Percentiles rank a stretch among this genome's conserved stretches.
These are phyloP conservation scores for Fusarium sp. DNA, from an alignment of 2,329 filamentous ascomycete species.

Conservation along the genomic window DNA sequence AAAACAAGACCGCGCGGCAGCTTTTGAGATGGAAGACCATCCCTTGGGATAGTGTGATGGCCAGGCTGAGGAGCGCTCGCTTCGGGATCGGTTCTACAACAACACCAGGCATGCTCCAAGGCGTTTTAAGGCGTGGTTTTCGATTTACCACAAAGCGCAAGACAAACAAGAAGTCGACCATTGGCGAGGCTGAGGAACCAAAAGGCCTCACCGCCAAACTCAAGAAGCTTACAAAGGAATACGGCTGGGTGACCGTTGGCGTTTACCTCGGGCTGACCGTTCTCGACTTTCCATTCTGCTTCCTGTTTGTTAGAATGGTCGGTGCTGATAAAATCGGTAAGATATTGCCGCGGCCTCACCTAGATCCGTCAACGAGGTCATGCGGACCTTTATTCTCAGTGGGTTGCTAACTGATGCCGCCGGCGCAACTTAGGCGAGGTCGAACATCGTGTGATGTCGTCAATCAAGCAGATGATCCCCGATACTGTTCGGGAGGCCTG, in stretches of 20 bases:
- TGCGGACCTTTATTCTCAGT: neutral
- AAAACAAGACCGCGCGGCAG: constrained; percentile 28
- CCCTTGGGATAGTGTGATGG: constrained; percentile 33
- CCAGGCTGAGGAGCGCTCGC: constrained; percentile 28
- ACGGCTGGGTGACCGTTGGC: constrained; percentile 93
- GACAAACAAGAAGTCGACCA: constrained; percentile 38
- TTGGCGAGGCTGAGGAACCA: constrained; percentile 38
- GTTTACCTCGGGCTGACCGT: constrained; percentile 87
- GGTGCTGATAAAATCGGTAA: constrained; percentile 87
- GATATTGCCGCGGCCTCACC: constrained; percentile 30
- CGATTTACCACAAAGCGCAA: constrained; percentile 49
- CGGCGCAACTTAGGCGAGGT: constrained; percentile 57
- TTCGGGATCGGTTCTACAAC: constrained; percentile 28
- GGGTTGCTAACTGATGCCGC: constrained; percentile 26
- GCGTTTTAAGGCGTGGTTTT: constrained; percentile 47
- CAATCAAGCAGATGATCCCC: constrained; percentile 68
- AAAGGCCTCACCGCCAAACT: constrained; percentile 75
- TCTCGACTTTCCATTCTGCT: constrained; percentile 95
- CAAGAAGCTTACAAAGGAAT: constrained; percentile 88
- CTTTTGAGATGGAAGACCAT: constrained; percentile 35
- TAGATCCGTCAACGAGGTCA: constrained; percentile 4
- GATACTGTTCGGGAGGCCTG: constrained; percentile 65
- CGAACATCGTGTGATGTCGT: constrained; percentile 75
- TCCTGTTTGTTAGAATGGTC: constrained; percentile 82
- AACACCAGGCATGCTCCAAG: constrained; percentile 37